Conservation (phyloP, 2,329 filamentous ascomycete species). For the Colletotrichum sp. region DNA sequence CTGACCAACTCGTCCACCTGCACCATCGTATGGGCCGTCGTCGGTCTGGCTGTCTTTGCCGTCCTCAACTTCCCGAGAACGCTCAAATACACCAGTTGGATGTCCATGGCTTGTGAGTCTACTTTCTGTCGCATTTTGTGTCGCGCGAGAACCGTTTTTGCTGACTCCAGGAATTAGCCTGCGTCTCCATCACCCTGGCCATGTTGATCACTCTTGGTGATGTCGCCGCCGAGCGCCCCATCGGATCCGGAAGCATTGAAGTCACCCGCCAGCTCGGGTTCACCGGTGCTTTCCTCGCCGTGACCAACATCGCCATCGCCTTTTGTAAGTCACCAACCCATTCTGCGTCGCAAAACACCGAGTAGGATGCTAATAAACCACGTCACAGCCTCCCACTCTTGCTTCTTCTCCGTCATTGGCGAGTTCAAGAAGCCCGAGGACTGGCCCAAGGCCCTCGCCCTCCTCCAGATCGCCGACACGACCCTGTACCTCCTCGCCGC, state of each 20-base stretch:
- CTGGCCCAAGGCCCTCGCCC: constrained; percentile 54
- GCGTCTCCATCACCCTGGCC: constrained; percentile 64
- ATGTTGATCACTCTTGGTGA: constrained; percentile 69
- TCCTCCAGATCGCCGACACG: constrained; percentile 62
- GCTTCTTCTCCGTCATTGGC: constrained; percentile 70
- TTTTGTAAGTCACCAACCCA: constrained; percentile 47
- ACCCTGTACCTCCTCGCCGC: constrained; percentile 68
- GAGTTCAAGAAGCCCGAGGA: constrained; percentile 67
- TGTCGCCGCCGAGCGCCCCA: constrained; percentile 53
- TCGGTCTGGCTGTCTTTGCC: constrained; percentile 64
- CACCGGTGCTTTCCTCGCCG: constrained; percentile 58
- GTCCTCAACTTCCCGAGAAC: constrained; percentile 66
- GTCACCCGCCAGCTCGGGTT: constrained; percentile 45
- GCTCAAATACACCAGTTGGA: constrained; percentile 64
- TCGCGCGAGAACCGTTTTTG: not conserved
- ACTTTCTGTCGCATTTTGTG: not conserved
- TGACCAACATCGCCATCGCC: constrained; percentile 70
- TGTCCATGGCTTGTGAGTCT: constrained; percentile 60
- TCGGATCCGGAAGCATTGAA: constrained; percentile 37
- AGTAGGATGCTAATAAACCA: not conserved
- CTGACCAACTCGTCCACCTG: constrained; percentile 65
- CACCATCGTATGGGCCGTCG: constrained; percentile 67
- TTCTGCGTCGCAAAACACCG: not conserved
- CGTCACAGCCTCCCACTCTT: constrained; percentile 58
- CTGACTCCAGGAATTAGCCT: constrained; percentile 38